Base-by-base conservation (phyloP, 176 grass and related monocot genomes). In the Zoysia pacifica region DNA sequence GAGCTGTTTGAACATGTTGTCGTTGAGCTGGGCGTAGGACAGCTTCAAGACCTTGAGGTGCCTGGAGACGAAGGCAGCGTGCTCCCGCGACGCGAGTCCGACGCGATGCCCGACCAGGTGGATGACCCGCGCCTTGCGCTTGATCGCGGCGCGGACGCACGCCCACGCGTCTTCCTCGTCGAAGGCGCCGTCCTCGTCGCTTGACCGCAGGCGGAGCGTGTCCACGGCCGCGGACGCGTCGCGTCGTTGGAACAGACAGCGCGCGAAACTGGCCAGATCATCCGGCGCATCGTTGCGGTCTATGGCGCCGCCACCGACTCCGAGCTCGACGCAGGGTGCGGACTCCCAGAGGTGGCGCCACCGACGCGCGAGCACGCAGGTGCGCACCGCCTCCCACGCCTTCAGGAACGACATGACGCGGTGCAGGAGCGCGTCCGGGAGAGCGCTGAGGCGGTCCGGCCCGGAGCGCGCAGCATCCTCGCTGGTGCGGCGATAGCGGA, bases 401-500 rank as follows among this genome's bases (percentile, higher is more conserved):
- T 76, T 76, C 58, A 76, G 5, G 74, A 63, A 86, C 12, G 84
- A 80, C 51, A 75, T 37, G 70, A 86, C 5, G 77, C 35, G 83
- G 83, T 86, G 76, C 19, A 85, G 76, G 9, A 85, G 59, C 10
- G 13, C 60, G 83, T 85, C 76, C 1, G 83, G 83, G 1, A 85
- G 83, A 19, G 58, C 69, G 76, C 83, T 86, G 69, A 86, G 75
- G 60, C 60, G 76, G 50, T 86, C 83, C n/a, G n/a, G n/a, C n/a
- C n/a, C n/a, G n/a, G n/a, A n/a, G n/a, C n/a, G n/a, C n/a, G n/a
- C n/a, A n/a, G n/a, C n/a, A n/a, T n/a, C n/a, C n/a, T n/a, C n/a
- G n/a, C n/a, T n/a, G n/a, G n/a, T n/a, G n/a, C n/a, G n/a, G n/a
- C n/a, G n/a, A n/a, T n/a, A n/a, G n/a, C n/a, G n/a, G n/a, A n/a